phyloP scores from a whole-genome alignment of 495 filamentous ascomycete genomes.

The Aspergillus homomorphus region DNA sequence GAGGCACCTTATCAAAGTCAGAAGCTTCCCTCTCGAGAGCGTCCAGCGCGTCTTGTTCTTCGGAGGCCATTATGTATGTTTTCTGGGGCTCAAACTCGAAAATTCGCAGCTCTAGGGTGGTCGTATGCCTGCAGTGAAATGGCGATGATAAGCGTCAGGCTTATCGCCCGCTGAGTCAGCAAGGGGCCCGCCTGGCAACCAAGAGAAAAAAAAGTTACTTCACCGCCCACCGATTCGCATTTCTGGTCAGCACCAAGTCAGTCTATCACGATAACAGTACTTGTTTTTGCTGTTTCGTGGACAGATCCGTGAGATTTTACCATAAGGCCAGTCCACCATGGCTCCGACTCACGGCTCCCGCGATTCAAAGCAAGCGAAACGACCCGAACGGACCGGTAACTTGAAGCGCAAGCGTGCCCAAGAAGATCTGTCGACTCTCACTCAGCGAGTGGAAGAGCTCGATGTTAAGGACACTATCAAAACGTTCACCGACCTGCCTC shows the following conservation, averaged over 20 bases:
- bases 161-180: constrained; percentile 43
- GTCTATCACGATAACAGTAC: not conserved
- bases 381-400: constrained; percentile 27
- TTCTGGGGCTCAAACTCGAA: not conserved
- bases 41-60: constrained; percentile 79
- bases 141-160: constrained; percentile 20
- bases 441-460: constrained; percentile 48
- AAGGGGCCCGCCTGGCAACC: not conserved
- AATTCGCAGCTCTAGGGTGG: constrained; percentile 2
- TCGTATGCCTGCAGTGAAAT: constrained; percentile 7
- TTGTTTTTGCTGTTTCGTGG: not conserved
- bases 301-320: not conserved
- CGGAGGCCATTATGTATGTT: constrained; percentile 40
- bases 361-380: constrained; percentile 25
- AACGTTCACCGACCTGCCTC: constrained; percentile 74
- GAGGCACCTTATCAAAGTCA: constrained; percentile 78
- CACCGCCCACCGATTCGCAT: constrained; percentile 22
- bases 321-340: constrained; percentile 24
- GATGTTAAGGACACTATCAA: constrained; percentile 47
- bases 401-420: constrained; percentile 64
- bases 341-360: constrained; percentile 24
- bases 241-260: constrained; percentile 7
- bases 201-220: constrained; percentile 31
- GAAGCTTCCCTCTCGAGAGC: constrained; percentile 81
- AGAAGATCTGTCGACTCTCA: constrained; percentile 43